Evolutionary conservation across 2,329 filamentous ascomycete species (phyloP).

Genomic region (Leptographium procerum): DNA sequence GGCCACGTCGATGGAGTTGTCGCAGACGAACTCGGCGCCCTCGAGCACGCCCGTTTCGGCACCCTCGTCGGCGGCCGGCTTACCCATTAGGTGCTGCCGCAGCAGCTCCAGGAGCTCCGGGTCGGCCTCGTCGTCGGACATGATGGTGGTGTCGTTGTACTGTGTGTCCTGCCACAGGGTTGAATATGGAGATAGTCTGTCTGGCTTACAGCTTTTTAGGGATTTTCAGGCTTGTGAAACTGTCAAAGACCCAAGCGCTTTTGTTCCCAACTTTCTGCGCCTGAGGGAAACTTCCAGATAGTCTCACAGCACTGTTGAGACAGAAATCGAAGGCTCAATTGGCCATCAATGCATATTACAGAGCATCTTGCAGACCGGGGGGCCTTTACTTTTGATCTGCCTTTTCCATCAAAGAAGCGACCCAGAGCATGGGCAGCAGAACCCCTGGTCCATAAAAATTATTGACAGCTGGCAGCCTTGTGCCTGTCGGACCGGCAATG

Average conservation of each 20-base stretch:
- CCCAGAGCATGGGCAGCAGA: too few species aligned
- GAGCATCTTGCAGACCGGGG: too few species aligned
- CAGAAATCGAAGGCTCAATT: too few species aligned
- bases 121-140: conserved; percentile 90
- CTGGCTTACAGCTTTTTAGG: too few species aligned
- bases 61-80: conserved; percentile 40
- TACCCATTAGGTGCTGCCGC: conserved; percentile 62
- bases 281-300: too few species aligned
- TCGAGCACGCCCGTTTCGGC: conserved; percentile 74
- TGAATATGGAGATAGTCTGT: too few species aligned
- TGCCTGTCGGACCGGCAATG: neutral
- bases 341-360: too few species aligned
- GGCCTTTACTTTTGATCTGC: neutral
- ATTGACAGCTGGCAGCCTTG: neutral
- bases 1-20: conserved; percentile 88
- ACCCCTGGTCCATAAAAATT: neutral
- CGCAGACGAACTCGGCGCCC: conserved; percentile 74
- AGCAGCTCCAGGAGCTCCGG: conserved; percentile 78
- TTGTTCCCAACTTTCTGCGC: too few species aligned
- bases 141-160: conserved; percentile 21
- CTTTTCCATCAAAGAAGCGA: neutral
- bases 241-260: too few species aligned
- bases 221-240: too few species aligned
- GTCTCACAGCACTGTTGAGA: too few species aligned
- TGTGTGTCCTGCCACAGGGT: too few species aligned